These are phyloP conservation scores for Euphorbia pulcherrima DNA, from an alignment of 345 rosid genomes.

Conservation along the genomic window DNA sequence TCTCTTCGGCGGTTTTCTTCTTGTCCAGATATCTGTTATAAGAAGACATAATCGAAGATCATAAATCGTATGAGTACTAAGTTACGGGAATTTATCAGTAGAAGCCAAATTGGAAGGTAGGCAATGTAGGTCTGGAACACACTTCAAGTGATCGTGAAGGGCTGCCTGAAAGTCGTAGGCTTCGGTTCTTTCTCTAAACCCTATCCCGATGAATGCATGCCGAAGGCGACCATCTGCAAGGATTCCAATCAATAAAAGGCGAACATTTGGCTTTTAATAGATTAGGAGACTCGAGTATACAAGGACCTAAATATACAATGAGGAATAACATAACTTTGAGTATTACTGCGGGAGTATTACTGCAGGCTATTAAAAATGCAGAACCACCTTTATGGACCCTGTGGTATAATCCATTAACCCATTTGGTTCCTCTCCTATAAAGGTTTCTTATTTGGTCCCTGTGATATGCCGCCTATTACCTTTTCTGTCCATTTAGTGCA, in stretches of 20 bases:
- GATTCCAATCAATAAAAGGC: constrained; percentile 20
- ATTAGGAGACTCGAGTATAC: not conserved
- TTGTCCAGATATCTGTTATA: constrained; percentile 74
- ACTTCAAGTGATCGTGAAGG: constrained; percentile 96
- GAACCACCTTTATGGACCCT: no score
- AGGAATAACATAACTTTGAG: not conserved
- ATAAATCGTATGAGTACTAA: not conserved
- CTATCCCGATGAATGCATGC: constrained; percentile 94
- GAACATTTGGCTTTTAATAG: not conserved
- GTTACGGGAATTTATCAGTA: not conserved
- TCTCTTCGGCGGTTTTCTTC: constrained; percentile 96
- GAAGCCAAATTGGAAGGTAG: constrained; percentile 3
- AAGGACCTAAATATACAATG: not conserved
- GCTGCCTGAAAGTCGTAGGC: constrained; percentile 99
- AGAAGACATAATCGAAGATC: not conserved
- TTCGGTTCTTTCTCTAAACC: constrained; percentile 96
- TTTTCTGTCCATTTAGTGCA: no score
- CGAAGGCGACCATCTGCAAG: constrained; percentile 80
- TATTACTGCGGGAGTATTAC: not conserved
- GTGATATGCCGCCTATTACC: no score
- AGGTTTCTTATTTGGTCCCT: no score
- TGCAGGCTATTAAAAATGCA: not conserved
- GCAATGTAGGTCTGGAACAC: constrained; percentile 17
- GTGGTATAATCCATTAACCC: no score
- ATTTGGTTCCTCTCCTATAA: no score